Percentiles rank a stretch among this genome's conserved stretches.
Conservation (phyloP, 345 rosid genomes). For the Salix suchowensis region DNA sequence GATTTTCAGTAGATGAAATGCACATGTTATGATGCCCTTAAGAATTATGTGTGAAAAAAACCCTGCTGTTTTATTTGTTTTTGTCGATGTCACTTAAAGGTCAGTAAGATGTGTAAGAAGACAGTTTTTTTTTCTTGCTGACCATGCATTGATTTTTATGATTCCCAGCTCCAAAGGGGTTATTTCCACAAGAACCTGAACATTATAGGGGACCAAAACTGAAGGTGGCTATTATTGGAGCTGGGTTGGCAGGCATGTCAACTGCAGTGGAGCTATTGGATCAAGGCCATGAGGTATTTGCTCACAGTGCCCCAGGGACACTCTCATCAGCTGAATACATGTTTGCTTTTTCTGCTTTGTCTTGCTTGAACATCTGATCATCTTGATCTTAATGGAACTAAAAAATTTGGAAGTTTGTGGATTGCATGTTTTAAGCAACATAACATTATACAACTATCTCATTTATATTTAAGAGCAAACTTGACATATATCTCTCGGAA, state of each 20-base stretch:
- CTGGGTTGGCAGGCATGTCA: slow-evolving; percentile 99
- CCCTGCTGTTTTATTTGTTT: neutral
- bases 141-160: slow-evolving; percentile 14
- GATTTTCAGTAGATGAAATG: neutral
- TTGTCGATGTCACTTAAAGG: neutral
- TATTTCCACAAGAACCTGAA: slow-evolving; percentile 94
- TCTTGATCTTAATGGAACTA: neutral
- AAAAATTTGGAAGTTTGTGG: neutral
- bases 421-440: neutral
- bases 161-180: slow-evolving; percentile 86
- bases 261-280: slow-evolving; percentile 94
- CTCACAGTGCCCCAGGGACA: neutral
- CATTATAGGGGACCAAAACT: slow-evolving; percentile 89
- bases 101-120: neutral
- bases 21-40: neutral
- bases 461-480: neutral
- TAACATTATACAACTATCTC: neutral
- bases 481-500: neutral
- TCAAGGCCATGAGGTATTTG: slow-evolving; percentile 93
- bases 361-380: neutral
- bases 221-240: slow-evolving; percentile 95
- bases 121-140: neutral
- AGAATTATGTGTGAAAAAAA: neutral
- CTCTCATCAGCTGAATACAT: neutral
- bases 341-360: neutral